Base-by-base conservation (phyloP, 164 flowering plant species). In the Hamamelis virginiana region DNA sequence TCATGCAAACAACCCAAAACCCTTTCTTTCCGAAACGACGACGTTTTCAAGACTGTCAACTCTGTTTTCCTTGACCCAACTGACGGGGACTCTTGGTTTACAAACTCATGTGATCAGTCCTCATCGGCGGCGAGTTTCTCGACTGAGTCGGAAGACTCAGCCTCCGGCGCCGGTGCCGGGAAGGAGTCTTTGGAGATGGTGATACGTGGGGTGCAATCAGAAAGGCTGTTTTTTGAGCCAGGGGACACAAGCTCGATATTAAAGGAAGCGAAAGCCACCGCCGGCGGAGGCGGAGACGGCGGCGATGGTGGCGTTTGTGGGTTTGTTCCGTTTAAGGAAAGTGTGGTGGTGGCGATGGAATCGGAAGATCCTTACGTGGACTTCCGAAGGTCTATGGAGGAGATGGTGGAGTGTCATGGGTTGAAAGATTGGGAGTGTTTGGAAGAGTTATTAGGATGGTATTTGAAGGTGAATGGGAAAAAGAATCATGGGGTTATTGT, bases 381-480 rank as follows among this genome's bases (percentile, higher is more conserved):
- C 53, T 86, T 86, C 72, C 59, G 74, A 47, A 53, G 55, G 19
- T 86, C 89, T 5, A 86, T 86, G 87, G 84, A 80, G 75, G 89
- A 86, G 71, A 83, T 86, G 89, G 82, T 83, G 73, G 80, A 78
- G 75, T 48, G 69, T 18, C 73, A 77, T 44, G 85, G 82, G 19
- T 4, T 81, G 48, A 80, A 76, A 19, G 82, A 83, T 61, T 82
- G 89, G 85, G 83, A 80, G 0, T 50, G 77, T 8, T 53, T 86
- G 50, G 84, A 86, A 63, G 83, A 80, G 74, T 65, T 86, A 13
- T 55, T 86, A 56, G 69, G 70, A 0, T 83, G 85, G 80, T 86
- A 83, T 66, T 73, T 86, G 66, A 80, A 28, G 69, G 73, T 83
- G 22, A 86, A 86, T 44, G 74, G 74, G 27, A 81, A 72, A 66